Conservation (phyloP, 306 rosid species). For the Sesbania bispinosa region DNA sequence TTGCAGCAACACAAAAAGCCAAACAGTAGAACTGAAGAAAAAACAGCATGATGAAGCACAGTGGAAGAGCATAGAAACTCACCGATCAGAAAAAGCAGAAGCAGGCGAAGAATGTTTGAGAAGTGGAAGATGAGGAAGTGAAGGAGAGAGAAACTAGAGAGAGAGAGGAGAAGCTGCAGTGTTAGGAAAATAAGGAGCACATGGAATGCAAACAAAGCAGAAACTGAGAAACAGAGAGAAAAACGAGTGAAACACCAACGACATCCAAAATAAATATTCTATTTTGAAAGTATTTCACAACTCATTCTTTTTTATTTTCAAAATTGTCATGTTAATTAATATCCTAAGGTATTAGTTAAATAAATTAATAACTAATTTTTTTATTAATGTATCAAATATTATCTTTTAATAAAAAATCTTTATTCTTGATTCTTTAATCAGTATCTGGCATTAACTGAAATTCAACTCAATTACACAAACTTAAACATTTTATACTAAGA, state of each 20-base stretch:
- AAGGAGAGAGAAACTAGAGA: slow-evolving; percentile 3
- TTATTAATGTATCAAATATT: too few species aligned
- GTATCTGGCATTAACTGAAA: too few species aligned
- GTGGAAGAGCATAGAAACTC: slow-evolving; percentile 29
- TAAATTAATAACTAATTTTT: too few species aligned
- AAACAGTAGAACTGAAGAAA: background rate
- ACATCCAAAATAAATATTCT: slow-evolving; percentile 21
- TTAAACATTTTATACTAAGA: too few species aligned
- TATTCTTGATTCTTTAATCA: too few species aligned
- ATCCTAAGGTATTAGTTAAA: too few species aligned
- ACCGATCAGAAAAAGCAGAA: slow-evolving; percentile 47
- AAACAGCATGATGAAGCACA: slow-evolving; percentile 9
- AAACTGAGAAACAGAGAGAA: slow-evolving; percentile 26
- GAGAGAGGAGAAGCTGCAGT: slow-evolving; percentile 36
- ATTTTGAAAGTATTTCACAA: background rate
- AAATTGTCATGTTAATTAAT: too few species aligned
- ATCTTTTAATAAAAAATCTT: too few species aligned
- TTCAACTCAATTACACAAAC: too few species aligned
- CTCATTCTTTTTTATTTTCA: background rate
- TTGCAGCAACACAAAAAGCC: background rate
- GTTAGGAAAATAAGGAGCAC: slow-evolving; percentile 43
- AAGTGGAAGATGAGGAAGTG: slow-evolving; percentile 12
- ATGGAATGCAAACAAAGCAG: slow-evolving; percentile 43
- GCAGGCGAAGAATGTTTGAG: slow-evolving; percentile 9
- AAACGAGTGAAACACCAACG: slow-evolving; percentile 58